phyloP scores from a whole-genome alignment of 2,329 filamentous ascomycete genomes.

The Penicillium frequentans region DNA sequence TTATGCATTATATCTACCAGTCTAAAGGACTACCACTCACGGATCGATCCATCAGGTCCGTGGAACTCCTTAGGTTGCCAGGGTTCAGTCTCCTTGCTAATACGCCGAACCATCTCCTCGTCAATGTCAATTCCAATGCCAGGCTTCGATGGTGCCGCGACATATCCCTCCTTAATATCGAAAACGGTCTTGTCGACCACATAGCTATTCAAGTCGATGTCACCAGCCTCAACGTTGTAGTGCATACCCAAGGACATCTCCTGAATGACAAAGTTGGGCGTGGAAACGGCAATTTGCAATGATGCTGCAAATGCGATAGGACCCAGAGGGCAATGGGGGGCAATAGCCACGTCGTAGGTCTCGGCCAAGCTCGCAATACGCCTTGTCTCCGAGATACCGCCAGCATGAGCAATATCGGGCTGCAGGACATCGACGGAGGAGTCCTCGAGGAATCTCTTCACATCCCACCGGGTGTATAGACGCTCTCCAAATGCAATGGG shows the following conservation, averaged over 20 bases:
- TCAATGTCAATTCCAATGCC: constrained; percentile 71
- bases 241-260: constrained; percentile 81
- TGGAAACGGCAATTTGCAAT: constrained; percentile 63
- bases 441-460: constrained; percentile 69
- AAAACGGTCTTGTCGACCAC: constrained; percentile 65
- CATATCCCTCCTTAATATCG: constrained; percentile 64
- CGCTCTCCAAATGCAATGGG: constrained; percentile 74
- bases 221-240: constrained; percentile 65
- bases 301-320: constrained; percentile 72
- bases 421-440: constrained; percentile 70
- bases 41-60: constrained; percentile 64
- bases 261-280: constrained; percentile 70
- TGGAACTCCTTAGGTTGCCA: constrained; percentile 69
- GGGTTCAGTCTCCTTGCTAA: constrained; percentile 59
- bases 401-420: constrained; percentile 69
- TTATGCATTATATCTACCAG: background rate
- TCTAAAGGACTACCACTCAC: constrained; percentile 60
- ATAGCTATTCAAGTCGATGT: constrained; percentile 67
- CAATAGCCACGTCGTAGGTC: constrained; percentile 70
- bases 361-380: constrained; percentile 71
- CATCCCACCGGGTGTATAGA: constrained; percentile 71
- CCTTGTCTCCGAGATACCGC: constrained; percentile 70
- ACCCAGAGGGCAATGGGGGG: constrained; percentile 72
- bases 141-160: constrained; percentile 59
- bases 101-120: constrained; percentile 64